phyloP scores from a whole-genome alignment of 441 rosid genomes.

The Brassica balearica region DNA sequence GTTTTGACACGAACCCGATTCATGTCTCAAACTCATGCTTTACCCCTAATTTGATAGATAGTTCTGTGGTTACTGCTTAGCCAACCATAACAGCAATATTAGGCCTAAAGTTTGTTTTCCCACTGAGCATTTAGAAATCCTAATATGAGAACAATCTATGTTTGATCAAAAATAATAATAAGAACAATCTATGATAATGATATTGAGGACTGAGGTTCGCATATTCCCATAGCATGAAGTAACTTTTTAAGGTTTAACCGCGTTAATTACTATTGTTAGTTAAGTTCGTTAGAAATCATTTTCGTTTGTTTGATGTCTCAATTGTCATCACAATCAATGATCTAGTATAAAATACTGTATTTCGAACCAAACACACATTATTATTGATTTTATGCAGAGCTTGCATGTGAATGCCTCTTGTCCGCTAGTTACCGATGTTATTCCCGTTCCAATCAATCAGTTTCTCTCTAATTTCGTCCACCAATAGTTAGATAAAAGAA shows the following conservation, averaged over 20 bases:
- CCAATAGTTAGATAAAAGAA: background rate
- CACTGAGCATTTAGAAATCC: background rate
- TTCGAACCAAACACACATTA: conserved; percentile 23
- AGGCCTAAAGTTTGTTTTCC: background rate
- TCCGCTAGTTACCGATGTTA: conserved; percentile 39
- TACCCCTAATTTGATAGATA: background rate
- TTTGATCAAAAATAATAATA: too few relatives aligned
- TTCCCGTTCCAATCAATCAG: conserved; percentile 33
- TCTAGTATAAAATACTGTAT: background rate
- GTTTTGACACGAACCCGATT: background rate
- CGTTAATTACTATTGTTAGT: background rate
- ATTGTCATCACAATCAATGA: conserved; percentile 10
- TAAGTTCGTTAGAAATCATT: conserved; percentile 28
- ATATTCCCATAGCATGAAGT: conserved; percentile 6
- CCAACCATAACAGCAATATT: background rate
- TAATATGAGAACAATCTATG: background rate
- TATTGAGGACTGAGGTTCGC: background rate
- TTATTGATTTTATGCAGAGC: conserved; percentile 31
- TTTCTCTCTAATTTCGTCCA: conserved; percentile 11
- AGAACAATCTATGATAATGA: background rate
- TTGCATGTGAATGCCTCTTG: conserved; percentile 36
- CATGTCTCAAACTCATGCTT: background rate
- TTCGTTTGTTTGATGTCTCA: conserved; percentile 4
- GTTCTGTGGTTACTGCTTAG: background rate
- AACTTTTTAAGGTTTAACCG: conserved; percentile 6